A percentile compares a stretch with the other conserved stretches of the same genome.
Conservation (phyloP, 306 rosid species). For the Acacia confusa region DNA sequence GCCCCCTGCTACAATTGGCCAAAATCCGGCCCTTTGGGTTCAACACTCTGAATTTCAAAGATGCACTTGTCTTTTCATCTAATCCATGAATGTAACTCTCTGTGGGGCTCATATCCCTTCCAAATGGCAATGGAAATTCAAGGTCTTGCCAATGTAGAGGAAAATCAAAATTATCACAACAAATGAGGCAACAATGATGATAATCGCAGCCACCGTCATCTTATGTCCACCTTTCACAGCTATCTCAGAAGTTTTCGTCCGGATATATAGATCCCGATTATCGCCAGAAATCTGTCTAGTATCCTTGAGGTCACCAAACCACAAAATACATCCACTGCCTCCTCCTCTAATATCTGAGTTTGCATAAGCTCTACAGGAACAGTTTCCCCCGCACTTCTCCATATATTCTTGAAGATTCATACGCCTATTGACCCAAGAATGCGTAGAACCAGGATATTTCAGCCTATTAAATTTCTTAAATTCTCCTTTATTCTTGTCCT, state of each 20-base stretch:
- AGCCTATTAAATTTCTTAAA: slow-evolving; percentile 37
- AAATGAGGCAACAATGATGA: slow-evolving; percentile 19
- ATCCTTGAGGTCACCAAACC: slow-evolving; percentile 54
- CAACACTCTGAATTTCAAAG: too few species aligned
- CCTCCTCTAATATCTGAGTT: slow-evolving; percentile 44
- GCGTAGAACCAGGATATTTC: slow-evolving; percentile 51
- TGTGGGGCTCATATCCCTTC: too few species aligned
- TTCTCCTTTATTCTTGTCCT: slow-evolving; percentile 30
- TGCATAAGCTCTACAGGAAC: slow-evolving; percentile 60
- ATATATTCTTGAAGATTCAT: slow-evolving; percentile 49
- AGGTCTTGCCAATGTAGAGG: slow-evolving; percentile 24
- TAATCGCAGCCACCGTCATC: slow-evolving; percentile 16
- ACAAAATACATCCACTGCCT: slow-evolving; percentile 60
- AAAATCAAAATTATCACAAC: slow-evolving; percentile 26
- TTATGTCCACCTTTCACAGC: slow-evolving; percentile 10
- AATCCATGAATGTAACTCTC: too few species aligned
- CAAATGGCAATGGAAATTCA: too few species aligned
- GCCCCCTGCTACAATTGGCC: too few species aligned
- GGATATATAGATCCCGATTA: slow-evolving; percentile 44
- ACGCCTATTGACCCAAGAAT: slow-evolving; percentile 46
- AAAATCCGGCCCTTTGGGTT: too few species aligned
- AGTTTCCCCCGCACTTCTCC: slow-evolving; percentile 46
- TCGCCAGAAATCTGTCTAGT: slow-evolving; percentile 24
- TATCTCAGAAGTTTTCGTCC: slow-evolving; percentile 33
- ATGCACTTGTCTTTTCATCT: too few species aligned